phyloP scores from a whole-genome alignment of 345 rosid genomes.

The Litchi chinensis region DNA sequence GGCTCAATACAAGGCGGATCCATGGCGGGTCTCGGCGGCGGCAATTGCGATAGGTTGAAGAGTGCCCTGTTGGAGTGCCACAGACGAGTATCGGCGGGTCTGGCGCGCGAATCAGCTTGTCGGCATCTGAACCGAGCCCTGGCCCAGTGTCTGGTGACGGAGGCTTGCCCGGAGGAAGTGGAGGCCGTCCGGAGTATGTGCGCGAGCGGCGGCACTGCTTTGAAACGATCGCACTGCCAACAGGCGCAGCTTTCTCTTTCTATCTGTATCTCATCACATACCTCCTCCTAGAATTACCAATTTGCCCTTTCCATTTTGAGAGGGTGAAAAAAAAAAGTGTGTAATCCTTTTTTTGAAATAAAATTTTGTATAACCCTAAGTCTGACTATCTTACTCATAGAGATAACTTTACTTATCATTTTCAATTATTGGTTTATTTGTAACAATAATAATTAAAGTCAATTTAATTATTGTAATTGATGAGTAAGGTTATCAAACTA shows the following conservation, averaged over 20 bases:
- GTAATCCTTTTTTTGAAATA: too few species aligned
- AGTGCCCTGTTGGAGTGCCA: constrained; percentile 68
- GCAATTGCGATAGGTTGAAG: constrained; percentile 62
- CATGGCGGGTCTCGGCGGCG: not conserved
- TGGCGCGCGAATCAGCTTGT: constrained; percentile 52
- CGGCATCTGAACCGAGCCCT: constrained; percentile 74
- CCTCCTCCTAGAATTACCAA: not conserved
- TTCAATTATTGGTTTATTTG: too few species aligned
- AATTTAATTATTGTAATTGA: too few species aligned
- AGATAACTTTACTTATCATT: too few species aligned
- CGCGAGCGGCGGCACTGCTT: constrained; percentile 77
- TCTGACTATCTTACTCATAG: too few species aligned
- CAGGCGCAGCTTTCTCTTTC: constrained; percentile 77
- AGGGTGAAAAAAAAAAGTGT: too few species aligned
- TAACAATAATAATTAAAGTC: too few species aligned
- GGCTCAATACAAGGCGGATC: not conserved
- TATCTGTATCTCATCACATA: constrained; percentile 47
- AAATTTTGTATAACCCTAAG: too few species aligned
- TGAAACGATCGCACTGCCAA: constrained; percentile 84
- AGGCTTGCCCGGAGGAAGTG: constrained; percentile 67
- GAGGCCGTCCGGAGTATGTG: constrained; percentile 83
- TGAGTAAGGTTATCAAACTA: too few species aligned
- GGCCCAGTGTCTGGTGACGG: constrained; percentile 74
- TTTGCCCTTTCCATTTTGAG: not conserved
- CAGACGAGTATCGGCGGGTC: constrained; percentile 58